A percentile compares a stretch with the other conserved stretches of the same genome.
Evolutionary conservation across 208 protist genomes (phyloP).

Genomic region (Balamuthia mandrillaris): DNA sequence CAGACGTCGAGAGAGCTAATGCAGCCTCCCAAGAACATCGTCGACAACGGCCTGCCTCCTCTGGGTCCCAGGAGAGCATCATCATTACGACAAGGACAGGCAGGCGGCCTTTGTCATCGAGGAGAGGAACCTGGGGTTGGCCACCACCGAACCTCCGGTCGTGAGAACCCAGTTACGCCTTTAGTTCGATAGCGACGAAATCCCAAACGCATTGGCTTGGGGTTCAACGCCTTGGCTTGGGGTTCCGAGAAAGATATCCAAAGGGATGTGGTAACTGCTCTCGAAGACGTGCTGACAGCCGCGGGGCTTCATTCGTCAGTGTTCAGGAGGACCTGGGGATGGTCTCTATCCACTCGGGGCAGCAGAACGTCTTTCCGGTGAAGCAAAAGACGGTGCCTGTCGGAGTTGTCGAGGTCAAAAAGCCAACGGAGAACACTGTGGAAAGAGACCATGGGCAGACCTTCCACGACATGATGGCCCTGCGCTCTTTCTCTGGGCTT

Average conservation of each 20-base stretch:
- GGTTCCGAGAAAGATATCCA: background rate
- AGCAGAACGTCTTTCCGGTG: background rate
- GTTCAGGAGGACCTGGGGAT: background rate
- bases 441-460: background rate
- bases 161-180: too few species aligned
- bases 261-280: background rate
- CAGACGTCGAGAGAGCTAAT: too few species aligned
- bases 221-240: too few species aligned
- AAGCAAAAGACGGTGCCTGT: background rate
- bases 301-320: too few species aligned
- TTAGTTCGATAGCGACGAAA: too few species aligned
- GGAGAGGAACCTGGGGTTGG: too few species aligned
- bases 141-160: too few species aligned
- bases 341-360: too few species aligned
- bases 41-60: background rate
- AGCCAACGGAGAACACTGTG: background rate
- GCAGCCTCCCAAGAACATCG: too few species aligned
- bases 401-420: constrained; percentile 3
- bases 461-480: background rate
- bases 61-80: background rate
- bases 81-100: too few species aligned
- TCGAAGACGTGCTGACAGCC: background rate
- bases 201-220: background rate
- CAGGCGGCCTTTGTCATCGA: too few species aligned
- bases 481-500: background rate